A percentile compares a stretch with the other conserved stretches of the same genome.
phyloP scores from a whole-genome alignment of 2,329 filamentous ascomycete species.

The Onygena corvina region DNA sequence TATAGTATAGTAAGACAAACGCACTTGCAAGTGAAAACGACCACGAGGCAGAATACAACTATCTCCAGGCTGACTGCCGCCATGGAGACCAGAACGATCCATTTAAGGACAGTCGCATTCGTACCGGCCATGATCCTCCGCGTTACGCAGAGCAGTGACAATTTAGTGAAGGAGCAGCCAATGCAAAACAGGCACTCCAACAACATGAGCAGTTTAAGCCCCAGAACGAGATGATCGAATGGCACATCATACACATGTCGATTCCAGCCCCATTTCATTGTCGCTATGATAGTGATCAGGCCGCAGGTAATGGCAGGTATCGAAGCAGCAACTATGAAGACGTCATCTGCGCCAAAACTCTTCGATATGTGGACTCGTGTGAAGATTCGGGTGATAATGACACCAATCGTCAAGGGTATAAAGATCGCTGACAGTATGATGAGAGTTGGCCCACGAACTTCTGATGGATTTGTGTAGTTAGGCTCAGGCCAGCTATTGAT shows the following conservation, averaged over 20 bases:
- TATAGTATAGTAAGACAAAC: no score
- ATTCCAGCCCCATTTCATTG: not conserved
- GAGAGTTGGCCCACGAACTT: not conserved
- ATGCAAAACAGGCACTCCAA: not conserved
- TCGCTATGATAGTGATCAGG: not conserved
- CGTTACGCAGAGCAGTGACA: not conserved
- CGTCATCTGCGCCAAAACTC: not conserved
- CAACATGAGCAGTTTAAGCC: not conserved
- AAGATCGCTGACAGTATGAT: not conserved
- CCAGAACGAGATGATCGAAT: not conserved
- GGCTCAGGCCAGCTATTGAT: not conserved
- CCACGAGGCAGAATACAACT: not conserved
- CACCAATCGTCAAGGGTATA: not conserved
- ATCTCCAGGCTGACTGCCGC: not conserved
- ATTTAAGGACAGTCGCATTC: not conserved
- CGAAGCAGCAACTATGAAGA: not conserved
- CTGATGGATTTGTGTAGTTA: not conserved
- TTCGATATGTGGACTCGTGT: not conserved
- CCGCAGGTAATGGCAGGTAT: not conserved
- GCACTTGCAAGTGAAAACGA: not conserved
- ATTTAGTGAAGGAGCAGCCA: not conserved
- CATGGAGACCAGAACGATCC: not conserved
- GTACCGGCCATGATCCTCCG: not conserved
- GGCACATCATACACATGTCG: constrained; percentile 4
- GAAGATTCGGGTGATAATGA: not conserved